These are phyloP conservation scores for Verticillium alfalfae DNA, from an alignment of 2,329 filamentous ascomycete genomes.

Conservation along the genomic window DNA sequence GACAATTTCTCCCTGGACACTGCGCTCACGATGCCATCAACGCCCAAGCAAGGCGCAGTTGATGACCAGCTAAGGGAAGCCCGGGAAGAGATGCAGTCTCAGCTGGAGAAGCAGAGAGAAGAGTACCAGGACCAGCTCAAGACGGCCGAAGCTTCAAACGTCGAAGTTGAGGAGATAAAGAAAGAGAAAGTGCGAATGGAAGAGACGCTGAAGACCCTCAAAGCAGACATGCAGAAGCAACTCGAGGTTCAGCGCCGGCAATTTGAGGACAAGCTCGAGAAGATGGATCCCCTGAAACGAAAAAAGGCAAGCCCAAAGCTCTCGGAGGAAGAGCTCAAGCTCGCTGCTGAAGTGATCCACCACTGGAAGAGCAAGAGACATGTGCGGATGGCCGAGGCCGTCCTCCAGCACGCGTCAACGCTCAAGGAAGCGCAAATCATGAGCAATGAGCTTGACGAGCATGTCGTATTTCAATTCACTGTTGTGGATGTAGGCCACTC, in stretches of 20 bases:
- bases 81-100: conserved; percentile 76
- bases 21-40: conserved; percentile 87
- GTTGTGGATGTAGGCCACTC: conserved; percentile 85
- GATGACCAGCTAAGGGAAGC: conserved; percentile 71
- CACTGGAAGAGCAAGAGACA: conserved; percentile 83
- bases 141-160: conserved; percentile 65
- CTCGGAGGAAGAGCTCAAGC: conserved; percentile 64
- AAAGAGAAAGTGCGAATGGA: conserved; percentile 84
- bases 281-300: conserved; percentile 60
- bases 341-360: conserved; percentile 60
- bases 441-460: conserved; percentile 93
- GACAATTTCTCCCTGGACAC: conserved; percentile 97
- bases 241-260: conserved; percentile 76
- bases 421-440: conserved; percentile 97
- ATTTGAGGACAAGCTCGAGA: conserved; percentile 79
- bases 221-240: conserved; percentile 84
- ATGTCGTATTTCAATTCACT: conserved; percentile 90
- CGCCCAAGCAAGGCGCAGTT: conserved; percentile 71
- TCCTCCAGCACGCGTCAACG: conserved; percentile 79
- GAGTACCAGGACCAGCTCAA: conserved; percentile 76
- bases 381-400: conserved; percentile 87
- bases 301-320: conserved; percentile 58
- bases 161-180: conserved; percentile 78
- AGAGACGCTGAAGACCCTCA: conserved; percentile 68
- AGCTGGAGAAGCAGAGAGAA: conserved; percentile 78